Evolutionary conservation across 768 basidiomycete genomes (phyloP), one percentile per base, ranked within the genome.

Genomic region (Pisolithus albus): DNA sequence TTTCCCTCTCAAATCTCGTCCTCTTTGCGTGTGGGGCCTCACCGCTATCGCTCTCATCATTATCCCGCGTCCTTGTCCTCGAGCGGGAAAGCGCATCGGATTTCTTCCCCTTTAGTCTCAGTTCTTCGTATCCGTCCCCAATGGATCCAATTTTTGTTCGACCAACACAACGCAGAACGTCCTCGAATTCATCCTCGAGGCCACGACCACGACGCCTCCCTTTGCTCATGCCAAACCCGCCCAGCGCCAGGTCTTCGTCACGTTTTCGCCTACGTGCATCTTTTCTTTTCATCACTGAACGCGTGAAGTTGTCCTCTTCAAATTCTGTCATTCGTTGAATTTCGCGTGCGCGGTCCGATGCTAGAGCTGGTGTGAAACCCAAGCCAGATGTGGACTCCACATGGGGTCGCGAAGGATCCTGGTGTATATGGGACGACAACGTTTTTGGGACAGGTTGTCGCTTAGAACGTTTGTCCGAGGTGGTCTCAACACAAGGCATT

Each of bases 271-370:
- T 74, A 58, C 75, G 80, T 15, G 80, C 77, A 42, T 95, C 92
- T 61, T 82, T 84, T 76, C 97, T 97, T 64, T 85, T 88, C 81
- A 93, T 85, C 53, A 94, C 76, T 49, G 96, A 61, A 43, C 95
- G 84, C 34, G 87, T 89, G 70, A 97, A 91, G 67, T 95, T 93
- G 42, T 91, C 91, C 65, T 95, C 92, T 71, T 98, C 95, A 66
- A 90, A 98, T 55, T 91, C 84, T 47, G 80, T 82, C 69, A 96
- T 80, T 6, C 82, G 79, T 57, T 82, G 79, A 50, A 97, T 76
- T 61, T 93, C 86, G n/a, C 82, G 78, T 9, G 88, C 89, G 21
- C 92, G 86, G 23, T 77, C 77, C 10, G 77, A 75, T 10, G 72
- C 65, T 10, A 83, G 66, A 3, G 81, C 67, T 7, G 83, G 79